Evolutionary conservation across 257 asterid species (phyloP).

Genomic region (Apocynum venetum): DNA sequence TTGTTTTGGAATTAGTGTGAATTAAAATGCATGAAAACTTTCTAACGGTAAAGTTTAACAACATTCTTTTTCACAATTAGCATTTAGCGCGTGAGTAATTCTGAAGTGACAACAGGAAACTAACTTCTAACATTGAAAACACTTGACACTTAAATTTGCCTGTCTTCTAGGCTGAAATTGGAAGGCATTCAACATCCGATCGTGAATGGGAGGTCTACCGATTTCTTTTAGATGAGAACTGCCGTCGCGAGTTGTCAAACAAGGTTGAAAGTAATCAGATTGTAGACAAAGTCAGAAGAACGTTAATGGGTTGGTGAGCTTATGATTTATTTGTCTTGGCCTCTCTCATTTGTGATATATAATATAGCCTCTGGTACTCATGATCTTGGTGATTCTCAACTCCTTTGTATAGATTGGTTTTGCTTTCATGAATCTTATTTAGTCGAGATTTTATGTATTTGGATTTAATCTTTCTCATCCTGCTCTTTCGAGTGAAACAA

Average conservation of each 20-base stretch:
- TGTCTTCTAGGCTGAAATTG: slow-evolving; percentile 68
- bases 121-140: background rate
- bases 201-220: slow-evolving; percentile 85
- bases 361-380: background rate
- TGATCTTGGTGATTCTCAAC: background rate
- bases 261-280: slow-evolving; percentile 50
- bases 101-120: background rate
- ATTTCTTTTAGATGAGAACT: slow-evolving; percentile 73
- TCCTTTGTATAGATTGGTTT: slow-evolving; percentile 17
- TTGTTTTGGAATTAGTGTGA: background rate
- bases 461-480: background rate
- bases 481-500: background rate
- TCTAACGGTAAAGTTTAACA: background rate
- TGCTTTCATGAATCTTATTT: background rate
- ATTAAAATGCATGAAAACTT: background rate
- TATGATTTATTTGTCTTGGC: background rate
- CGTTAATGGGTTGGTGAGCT: slow-evolving; percentile 82
- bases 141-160: background rate
- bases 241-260: slow-evolving; percentile 41
- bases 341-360: background rate
- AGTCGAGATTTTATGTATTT: background rate
- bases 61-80: background rate
- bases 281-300: slow-evolving; percentile 73
- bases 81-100: background rate
- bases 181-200: slow-evolving; percentile 58